Percentiles rank a stretch among this genome's conserved stretches.
Conservation (phyloP, 2,329 filamentous ascomycete species). For the Paraconiothyrium sp. region DNA sequence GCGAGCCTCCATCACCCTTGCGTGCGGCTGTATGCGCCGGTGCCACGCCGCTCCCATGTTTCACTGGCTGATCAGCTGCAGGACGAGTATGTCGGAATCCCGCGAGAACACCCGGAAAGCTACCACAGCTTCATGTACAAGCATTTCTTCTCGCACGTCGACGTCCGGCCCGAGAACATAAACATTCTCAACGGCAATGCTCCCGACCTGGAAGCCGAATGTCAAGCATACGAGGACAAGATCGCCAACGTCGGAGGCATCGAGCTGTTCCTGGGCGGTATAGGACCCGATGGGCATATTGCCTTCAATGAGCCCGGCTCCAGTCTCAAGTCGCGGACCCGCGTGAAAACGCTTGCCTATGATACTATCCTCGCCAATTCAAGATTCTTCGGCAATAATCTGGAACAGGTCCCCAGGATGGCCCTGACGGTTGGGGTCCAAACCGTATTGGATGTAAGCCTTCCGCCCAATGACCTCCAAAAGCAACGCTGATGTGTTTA, state of each 20-base stretch:
- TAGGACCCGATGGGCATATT: constrained; percentile 87
- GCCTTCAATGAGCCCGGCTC: constrained; percentile 92
- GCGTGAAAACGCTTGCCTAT: constrained; percentile 87
- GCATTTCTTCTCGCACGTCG: constrained; percentile 87
- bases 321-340: constrained; percentile 77
- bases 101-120: constrained; percentile 82
- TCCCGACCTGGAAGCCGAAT: constrained; percentile 77
- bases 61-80: constrained; percentile 47
- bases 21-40: constrained; percentile 21
- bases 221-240: constrained; percentile 79
- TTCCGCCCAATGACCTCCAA: neutral
- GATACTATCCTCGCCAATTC: constrained; percentile 89
- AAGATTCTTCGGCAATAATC: constrained; percentile 80
- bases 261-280: constrained; percentile 84
- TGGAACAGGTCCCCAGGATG: constrained; percentile 79
- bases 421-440: constrained; percentile 86
- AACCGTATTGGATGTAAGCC: constrained; percentile 74
- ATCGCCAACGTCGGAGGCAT: constrained; percentile 81
- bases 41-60: constrained; percentile 28
- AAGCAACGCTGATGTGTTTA: constrained; percentile 1
- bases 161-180: constrained; percentile 82
- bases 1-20: constrained; percentile 25
- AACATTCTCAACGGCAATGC: constrained; percentile 87
- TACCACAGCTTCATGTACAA: constrained; percentile 96
- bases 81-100: constrained; percentile 88